Base-by-base conservation (phyloP, 805 yeast species). In the Saccharomycopsis oosterbeekiorum region DNA sequence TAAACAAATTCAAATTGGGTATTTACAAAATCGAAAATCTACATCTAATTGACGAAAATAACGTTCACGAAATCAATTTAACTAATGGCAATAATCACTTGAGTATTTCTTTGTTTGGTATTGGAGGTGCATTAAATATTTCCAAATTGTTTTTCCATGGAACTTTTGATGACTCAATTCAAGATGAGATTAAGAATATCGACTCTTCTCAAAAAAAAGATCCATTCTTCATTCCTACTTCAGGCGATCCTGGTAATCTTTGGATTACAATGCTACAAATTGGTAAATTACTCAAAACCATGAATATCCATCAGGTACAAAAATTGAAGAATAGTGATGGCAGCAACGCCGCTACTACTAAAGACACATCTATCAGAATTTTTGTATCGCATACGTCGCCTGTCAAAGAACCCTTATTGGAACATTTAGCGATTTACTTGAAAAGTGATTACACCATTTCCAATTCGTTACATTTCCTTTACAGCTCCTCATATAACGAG, bases 191-290 rank as follows among this genome's bases (percentile, higher is more conserved):
- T 29, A 39, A 42, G n/a, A 58, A 55, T 9, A 51, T 55, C 9
- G 14, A 56, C 1, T 4, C 12, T 15, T 15, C 41, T 8, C 17
- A 56, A n/a, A 50, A 17, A 34, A 56, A 60, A 19, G 62, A 67
- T 29, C 65, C 68, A 9, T 59, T 61, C 53, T 61, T 71, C 14
- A 72, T 82, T 24, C 86, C 88, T 1, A 83, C 86, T 4, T 77
- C 82, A 51, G 82, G 83, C 1, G 82, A 79, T 63, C 80, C 82
- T 1, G 92, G 93, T 1, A 85, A 85, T 65, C 76, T 86, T 53
- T 88, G 96, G 96, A 78, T 85, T 43, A 84, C 89, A 9, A 71
- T 86, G 63, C 71, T 86, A 58, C 94, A 88, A 69, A 73, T 88
- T 47, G 92, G 93, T 2, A 85, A 81, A 69, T 75, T 88, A 58